Percentiles rank a stretch among this genome's conserved stretches.
Conservation (phyloP, 257 asterid species). For the Paraleonurus japonicus region DNA sequence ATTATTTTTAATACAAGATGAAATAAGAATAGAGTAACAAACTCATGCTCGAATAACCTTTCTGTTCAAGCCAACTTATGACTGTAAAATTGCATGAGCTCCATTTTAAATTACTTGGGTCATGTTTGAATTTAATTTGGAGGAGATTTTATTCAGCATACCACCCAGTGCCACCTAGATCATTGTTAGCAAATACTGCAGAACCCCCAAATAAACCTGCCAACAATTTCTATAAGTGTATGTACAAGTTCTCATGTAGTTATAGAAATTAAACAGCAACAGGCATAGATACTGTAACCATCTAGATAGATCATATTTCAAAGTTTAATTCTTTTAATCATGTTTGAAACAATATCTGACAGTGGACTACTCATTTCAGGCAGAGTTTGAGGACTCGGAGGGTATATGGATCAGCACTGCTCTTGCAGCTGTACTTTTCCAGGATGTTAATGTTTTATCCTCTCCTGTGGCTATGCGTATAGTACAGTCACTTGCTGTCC, state of each 20-base stretch:
- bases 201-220: no score
- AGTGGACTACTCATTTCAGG: constrained; percentile 46
- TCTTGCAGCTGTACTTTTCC: constrained; percentile 76
- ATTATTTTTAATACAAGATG: background rate
- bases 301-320: constrained; percentile 1
- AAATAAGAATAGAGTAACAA: background rate
- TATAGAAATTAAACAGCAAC: background rate
- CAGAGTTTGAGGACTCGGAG: constrained; percentile 68
- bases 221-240: background rate
- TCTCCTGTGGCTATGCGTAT: constrained; percentile 55
- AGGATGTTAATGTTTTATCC: constrained; percentile 53
- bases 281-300: background rate
- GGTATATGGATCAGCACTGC: constrained; percentile 76
- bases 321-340: background rate
- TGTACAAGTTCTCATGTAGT: background rate
- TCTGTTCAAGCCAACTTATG: background rate
- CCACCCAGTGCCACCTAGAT: background rate
- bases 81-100: background rate
- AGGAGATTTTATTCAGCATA: background rate
- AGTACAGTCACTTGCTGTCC: constrained; percentile 50
- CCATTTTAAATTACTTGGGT: background rate
- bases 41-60: background rate
- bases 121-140: background rate
- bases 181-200: background rate
- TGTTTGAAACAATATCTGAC: constrained; percentile 17